Percentiles rank a stretch among this genome's conserved stretches.
Conservation (phyloP, 1,139 yeast genomes). For the Ashbya aceris region DNA sequence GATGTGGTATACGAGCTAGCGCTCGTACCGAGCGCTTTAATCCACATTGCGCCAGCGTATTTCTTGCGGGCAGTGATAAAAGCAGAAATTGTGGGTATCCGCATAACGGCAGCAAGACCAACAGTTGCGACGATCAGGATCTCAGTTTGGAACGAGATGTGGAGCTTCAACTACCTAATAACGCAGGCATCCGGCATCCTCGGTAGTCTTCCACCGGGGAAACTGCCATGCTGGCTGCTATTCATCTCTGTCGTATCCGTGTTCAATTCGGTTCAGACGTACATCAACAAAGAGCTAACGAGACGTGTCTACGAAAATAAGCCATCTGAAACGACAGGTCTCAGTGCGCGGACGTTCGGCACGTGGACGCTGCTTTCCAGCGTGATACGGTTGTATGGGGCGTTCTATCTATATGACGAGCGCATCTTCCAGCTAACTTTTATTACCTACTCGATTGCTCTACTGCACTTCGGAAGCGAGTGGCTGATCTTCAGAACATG, state of each 20-base stretch:
- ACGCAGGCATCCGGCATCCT: no score
- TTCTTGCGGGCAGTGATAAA: no score
- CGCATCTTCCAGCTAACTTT: constrained; percentile 71
- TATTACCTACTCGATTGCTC: constrained; percentile 78
- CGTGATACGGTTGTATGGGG: constrained; percentile 78
- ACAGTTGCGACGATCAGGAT: no score
- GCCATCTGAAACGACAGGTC: constrained; percentile 57
- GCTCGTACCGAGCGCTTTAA: no score
- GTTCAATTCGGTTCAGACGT: constrained; percentile 87
- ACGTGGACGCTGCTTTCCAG: constrained; percentile 94
- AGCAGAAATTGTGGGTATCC: no score
- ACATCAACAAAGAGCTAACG: constrained; percentile 63
- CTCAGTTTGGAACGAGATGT: no score
- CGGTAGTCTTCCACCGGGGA: constrained; percentile 24
- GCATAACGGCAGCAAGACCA: no score
- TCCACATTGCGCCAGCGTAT: no score
- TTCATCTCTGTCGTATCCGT: constrained; percentile 80
- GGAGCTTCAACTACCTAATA: no score
- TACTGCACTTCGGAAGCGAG: constrained; percentile 73
- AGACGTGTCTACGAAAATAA: constrained; percentile 66
- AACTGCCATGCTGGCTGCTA: constrained; percentile 61
- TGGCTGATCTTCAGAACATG: constrained; percentile 75
- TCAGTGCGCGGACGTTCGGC: constrained; percentile 93
- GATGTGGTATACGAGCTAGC: no score
- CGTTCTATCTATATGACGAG: constrained; percentile 59